Conservation (phyloP, 2,329 filamentous ascomycete genomes). For the Colletotrichum coccodes region DNA sequence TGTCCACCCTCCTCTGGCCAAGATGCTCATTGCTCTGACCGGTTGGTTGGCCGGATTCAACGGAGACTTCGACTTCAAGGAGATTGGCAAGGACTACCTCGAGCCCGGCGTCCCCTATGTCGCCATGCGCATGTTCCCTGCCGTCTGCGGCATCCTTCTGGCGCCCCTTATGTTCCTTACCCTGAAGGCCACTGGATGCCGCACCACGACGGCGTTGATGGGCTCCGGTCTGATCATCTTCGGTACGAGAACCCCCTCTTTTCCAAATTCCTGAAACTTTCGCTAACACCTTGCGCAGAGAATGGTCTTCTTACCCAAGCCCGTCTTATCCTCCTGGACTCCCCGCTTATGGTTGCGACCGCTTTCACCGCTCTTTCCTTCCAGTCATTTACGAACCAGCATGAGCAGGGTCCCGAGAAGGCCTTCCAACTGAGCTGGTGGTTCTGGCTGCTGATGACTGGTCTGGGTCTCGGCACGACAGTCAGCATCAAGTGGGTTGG, state of each 20-base stretch:
- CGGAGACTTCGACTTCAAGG: conserved; percentile 98
- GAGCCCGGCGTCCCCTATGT: conserved; percentile 97
- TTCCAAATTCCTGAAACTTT: background rate
- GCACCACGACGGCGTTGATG: conserved; percentile 83
- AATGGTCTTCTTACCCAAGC: conserved; percentile 96
- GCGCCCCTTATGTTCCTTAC: conserved; percentile 96
- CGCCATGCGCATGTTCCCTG: conserved; percentile 94
- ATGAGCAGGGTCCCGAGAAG: conserved; percentile 88
- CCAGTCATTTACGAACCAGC: conserved; percentile 94
- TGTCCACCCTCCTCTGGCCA: conserved; percentile 97
- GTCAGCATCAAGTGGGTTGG: conserved; percentile 99
- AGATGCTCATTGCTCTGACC: conserved; percentile 94
- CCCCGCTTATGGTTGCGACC: conserved; percentile 91
- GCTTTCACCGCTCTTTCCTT: conserved; percentile 91
- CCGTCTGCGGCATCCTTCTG: conserved; percentile 86
- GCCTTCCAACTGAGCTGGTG: conserved; percentile 94
- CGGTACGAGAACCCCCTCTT: conserved; percentile 60
- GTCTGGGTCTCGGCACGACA: conserved; percentile 88
- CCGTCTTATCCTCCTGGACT: conserved; percentile 94
- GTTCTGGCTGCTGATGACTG: conserved; percentile 94
- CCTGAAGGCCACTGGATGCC: conserved; percentile 89
- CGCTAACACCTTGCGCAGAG: conserved; percentile 65
- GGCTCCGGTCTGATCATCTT: conserved; percentile 91
- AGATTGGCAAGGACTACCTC: conserved; percentile 98
- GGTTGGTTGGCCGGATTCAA: conserved; percentile 96